Evolutionary conservation across 2,329 filamentous ascomycete genomes (phyloP).

Genomic region (Penicillium italicum): DNA sequence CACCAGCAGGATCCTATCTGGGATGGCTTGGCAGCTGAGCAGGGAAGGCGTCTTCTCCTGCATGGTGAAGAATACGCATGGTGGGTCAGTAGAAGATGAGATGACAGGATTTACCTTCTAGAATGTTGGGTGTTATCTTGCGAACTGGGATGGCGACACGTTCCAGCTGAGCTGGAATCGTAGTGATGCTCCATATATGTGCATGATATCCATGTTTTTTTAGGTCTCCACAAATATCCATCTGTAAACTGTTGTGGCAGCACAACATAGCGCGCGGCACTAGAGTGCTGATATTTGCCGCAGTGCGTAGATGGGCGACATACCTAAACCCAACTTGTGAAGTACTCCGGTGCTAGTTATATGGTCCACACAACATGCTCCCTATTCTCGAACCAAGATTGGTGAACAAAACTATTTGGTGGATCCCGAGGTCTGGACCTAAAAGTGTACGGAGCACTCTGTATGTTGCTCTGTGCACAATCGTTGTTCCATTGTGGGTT

Average conservation of each 20-base stretch:
- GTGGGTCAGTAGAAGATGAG: neutral
- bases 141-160: neutral
- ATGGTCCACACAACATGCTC: neutral
- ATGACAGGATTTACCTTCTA: neutral
- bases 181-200: neutral
- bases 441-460: neutral
- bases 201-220: neutral
- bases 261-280: neutral
- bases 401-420: neutral
- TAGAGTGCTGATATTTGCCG: neutral
- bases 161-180: neutral
- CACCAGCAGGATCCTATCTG: neutral
- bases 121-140: neutral
- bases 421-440: neutral
- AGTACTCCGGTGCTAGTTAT: no score
- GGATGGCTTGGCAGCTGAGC: neutral
- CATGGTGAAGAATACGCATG: conserved; percentile 3
- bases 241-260: neutral
- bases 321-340: neutral
- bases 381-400: neutral
- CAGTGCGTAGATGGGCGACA: neutral
- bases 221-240: neutral
- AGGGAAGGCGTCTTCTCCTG: neutral
- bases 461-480: neutral
- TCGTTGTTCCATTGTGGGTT: neutral